Base-by-base conservation (phyloP, 2,329 filamentous ascomycete species). In the Penicillium brasilianum region DNA sequence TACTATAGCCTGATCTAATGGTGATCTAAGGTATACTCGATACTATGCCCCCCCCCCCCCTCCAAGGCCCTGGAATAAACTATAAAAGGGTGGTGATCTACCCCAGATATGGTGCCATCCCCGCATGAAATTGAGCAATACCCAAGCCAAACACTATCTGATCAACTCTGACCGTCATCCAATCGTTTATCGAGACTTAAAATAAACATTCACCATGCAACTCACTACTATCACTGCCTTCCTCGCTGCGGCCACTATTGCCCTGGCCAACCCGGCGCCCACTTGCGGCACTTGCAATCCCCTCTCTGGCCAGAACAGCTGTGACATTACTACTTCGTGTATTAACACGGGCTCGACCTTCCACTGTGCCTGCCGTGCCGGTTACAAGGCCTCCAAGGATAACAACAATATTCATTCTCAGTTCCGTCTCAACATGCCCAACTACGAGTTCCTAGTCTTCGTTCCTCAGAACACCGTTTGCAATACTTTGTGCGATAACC, bases 321-420 rank as follows among this genome's bases (percentile, higher is more conserved):
- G 79, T 64, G 75, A 80, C 61, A 67, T 76, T 44, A 80, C 77
- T 14, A 81, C 79, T 25, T 80, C 78, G 7, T 81, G 79, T 68
- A 80, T 80, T 65, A 78, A 74, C 70, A 78, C 76, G 0, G 77
- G 77, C 53, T 68, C 66, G 6, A 62, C 69, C 22, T 78, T 78
- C 74, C 76, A 78, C 69, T 78, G 77, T 57, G 77, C 77, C 66
- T 78, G 77, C 61, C 76, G 76, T 58, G 77, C 77, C 20, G 77
- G 77, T 41, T 78, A 76, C 65, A 78, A 78, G 70, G 74, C 76
- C 32, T 75, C 72, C 18, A 28, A 58, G 18, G 9, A 68, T 43
- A 72, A 77, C 61, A 59, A 69, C 13, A 62, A 77, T 57, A 57
- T 72, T 51, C 52, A 59, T 20, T 64, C 72, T 58, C 74, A 78